A percentile compares a stretch with the other conserved stretches of the same genome.
Conservation (phyloP, 176 grass and related monocot genomes). For the Bolboschoenus planiculmis region DNA sequence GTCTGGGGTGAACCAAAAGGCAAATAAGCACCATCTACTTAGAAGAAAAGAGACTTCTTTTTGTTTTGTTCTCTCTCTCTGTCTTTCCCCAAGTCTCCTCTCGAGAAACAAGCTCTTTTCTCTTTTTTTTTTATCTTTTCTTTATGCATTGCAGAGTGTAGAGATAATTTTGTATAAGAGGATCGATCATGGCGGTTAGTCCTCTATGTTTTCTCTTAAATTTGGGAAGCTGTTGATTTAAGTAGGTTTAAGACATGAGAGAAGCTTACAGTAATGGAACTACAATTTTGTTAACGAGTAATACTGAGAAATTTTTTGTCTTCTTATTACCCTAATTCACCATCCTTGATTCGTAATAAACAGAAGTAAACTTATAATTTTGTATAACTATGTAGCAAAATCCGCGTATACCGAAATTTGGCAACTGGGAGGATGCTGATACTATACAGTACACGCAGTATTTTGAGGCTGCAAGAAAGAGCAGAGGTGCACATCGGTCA, state of each 20-base stretch:
- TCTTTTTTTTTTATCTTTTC: background rate
- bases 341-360: background rate
- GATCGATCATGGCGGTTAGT: slow-evolving; percentile 14
- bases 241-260: background rate
- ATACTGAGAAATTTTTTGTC: background rate
- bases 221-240: background rate
- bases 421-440: slow-evolving; percentile 52
- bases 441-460: slow-evolving; percentile 58
- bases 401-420: slow-evolving; percentile 66
- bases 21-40: slow-evolving; percentile 14
- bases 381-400: slow-evolving; percentile 27
- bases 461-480: slow-evolving; percentile 64
- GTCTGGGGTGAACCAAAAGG: slow-evolving; percentile 3
- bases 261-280: background rate
- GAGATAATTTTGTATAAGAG: background rate
- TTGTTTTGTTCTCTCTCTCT: background rate
- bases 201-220: background rate
- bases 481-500: slow-evolving; percentile 41
- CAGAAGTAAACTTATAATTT: background rate
- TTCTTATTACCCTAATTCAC: background rate
- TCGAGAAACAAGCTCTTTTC: slow-evolving; percentile 1
- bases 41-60: background rate
- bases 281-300: background rate
- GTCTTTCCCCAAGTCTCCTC: background rate
- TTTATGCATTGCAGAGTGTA: background rate